A percentile compares a stretch with the other conserved stretches of the same genome.
phyloP scores from a whole-genome alignment of 257 asterid genomes.

The Fraxinus anomala region DNA sequence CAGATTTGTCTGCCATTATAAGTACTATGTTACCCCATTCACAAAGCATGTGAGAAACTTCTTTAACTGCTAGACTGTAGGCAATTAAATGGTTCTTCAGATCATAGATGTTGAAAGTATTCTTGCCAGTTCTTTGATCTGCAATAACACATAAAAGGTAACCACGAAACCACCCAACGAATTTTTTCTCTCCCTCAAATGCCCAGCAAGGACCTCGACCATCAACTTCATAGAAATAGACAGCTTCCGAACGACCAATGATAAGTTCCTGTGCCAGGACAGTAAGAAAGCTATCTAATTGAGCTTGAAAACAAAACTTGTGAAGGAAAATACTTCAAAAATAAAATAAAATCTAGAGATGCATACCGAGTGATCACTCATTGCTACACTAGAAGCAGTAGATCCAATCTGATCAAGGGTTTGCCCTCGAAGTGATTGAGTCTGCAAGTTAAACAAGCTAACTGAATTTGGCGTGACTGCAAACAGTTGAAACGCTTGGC shows the following conservation, averaged over 20 bases:
- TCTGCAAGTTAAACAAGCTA: conserved; percentile 73
- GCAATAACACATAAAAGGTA: conserved; percentile 84
- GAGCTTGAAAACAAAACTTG: conserved; percentile 2
- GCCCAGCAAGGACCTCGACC: conserved; percentile 99
- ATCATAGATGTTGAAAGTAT: conserved; percentile 80
- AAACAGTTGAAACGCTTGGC: conserved; percentile 78
- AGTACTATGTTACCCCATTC: conserved; percentile 96
- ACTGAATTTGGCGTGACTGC: conserved; percentile 89
- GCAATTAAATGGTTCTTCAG: conserved; percentile 91
- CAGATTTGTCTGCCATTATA: conserved; percentile 80
- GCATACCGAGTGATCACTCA: conserved; percentile 88
- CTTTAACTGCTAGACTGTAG: conserved; percentile 67
- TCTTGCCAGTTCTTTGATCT: conserved; percentile 77
- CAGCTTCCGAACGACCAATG: conserved; percentile 93
- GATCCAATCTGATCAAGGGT: conserved; percentile 92
- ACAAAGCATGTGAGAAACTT: conserved; percentile 90
- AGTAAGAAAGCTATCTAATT: conserved; percentile 12
- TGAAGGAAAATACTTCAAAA: background rate
- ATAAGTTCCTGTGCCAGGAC: conserved; percentile 67
- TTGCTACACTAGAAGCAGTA: conserved; percentile 70
- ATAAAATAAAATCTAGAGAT: background rate
- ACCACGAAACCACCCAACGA: conserved; percentile 96
- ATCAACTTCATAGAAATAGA: conserved; percentile 90
- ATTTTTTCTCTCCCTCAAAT: conserved; percentile 93
- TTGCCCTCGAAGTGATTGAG: conserved; percentile 65